phyloP scores from a whole-genome alignment of 345 rosid genomes.

The Psidium friedrichsthalianum region DNA sequence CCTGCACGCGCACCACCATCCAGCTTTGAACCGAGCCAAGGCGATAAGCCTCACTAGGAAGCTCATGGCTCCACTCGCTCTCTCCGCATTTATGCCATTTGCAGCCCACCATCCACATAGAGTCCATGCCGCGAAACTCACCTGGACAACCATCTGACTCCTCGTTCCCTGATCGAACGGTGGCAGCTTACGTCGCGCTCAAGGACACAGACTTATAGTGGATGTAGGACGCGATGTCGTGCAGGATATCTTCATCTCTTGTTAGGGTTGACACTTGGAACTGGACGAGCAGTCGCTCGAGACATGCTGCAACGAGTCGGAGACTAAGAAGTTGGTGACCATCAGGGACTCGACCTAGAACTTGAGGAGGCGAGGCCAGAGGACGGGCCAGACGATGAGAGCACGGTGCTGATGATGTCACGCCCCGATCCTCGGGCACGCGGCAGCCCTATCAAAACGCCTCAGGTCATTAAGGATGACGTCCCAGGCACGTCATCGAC shows the following conservation, averaged over 20 bases:
- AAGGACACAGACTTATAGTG: conserved; percentile 12
- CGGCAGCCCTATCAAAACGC: too few species aligned
- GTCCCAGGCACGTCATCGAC: too few species aligned
- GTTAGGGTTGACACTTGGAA: too few species aligned
- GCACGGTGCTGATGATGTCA: conserved; percentile 29
- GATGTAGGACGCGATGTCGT: conserved; percentile 11
- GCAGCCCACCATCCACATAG: conserved; percentile 23
- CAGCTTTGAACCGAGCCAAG: conserved; percentile 27
- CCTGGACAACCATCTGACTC: conserved; percentile 19
- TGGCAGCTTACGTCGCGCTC: conserved; percentile 33
- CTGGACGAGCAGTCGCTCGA: too few species aligned
- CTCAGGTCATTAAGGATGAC: too few species aligned
- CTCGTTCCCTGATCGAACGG: conserved; percentile 45
- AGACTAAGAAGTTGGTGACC: conserved; percentile 40
- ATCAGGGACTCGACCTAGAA: conserved; percentile 40
- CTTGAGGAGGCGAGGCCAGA: conserved; percentile 57
- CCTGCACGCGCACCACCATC: conserved; percentile 36
- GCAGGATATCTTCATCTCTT: too few species aligned
- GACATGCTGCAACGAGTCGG: conserved; percentile 16
- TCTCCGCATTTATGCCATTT: conserved; percentile 26
- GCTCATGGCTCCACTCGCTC: conserved; percentile 19
- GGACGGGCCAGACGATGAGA: conserved; percentile 57
- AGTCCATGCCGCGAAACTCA: conserved; percentile 17
- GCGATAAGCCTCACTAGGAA: conserved; percentile 37
- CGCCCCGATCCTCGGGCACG: too few species aligned